Base-by-base conservation (phyloP, 1,284 basidiomycete genomes). In the Ganoderma resinaceum region DNA sequence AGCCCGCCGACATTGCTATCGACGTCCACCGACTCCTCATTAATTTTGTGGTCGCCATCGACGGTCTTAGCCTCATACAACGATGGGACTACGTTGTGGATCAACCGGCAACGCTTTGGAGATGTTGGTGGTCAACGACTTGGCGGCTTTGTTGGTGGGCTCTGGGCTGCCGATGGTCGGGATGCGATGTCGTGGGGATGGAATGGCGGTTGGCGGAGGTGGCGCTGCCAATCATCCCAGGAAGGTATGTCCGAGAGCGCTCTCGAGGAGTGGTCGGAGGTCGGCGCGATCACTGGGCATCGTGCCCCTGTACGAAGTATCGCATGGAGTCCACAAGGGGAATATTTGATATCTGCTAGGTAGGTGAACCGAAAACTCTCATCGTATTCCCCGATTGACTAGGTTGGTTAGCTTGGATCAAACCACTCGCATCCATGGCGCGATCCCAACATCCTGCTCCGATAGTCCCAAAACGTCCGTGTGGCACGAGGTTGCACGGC, bases 401-500 rank as follows among this genome's bases (percentile, higher is more conserved):
- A 94, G 43, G 9, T 29, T 38, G 35, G 14, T 12, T 23, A 60
- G 58, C 58, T 80, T 90, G 57, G 97, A 98, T 76, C 96, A 97
- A 81, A 97, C 95, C 0, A 92, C 94, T 0, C 89, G 97, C 12
- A 87, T 98, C 70, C 95, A 97, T 76, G 95, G 89, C 0, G 82
- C 85, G 29, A 74, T 82, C 37, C 76, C 75, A 11, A 49, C 81
- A 71, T 72, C 74, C 62, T 57, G 69, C 66, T 26, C 60, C 8
- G 72, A 77, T 37, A 67, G 67, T 4, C 38, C 72, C n/a, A 68
- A 74, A 8, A 77, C 75, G 2, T 38, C 65, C 0, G 75, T 80
- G 2, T 98, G 96, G 96, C 93, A 95, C 73, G 96, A 98, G 78
- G 83, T 98, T 37, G 88, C 88, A 35, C 89, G 96, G 20, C 96